Percentiles rank a stretch among this genome's conserved stretches.
Evolutionary conservation across 805 yeast genomes (phyloP).

Genomic region (Lipomyces mesembrius): DNA sequence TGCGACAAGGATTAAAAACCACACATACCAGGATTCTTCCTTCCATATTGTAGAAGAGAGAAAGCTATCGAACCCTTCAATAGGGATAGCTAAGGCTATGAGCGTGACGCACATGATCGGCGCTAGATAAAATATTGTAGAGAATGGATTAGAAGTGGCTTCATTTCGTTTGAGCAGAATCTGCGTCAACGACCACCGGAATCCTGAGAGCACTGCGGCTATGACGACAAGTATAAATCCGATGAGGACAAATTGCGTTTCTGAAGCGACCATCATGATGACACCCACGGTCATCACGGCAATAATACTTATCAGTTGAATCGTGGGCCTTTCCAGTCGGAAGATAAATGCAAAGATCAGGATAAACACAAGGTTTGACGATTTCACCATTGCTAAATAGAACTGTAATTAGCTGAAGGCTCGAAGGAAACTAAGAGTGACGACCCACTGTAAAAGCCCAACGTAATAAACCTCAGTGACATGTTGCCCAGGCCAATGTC

Average conservation of each 20-base stretch:
- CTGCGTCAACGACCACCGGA: conserved; percentile 96
- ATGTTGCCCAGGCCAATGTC: conserved; percentile 93
- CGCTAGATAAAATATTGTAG: conserved; percentile 80
- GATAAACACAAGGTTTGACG: conserved; percentile 86
- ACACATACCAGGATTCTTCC: conserved; percentile 58
- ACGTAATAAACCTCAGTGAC: conserved; percentile 75
- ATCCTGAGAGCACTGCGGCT: conserved; percentile 82
- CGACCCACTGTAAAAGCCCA: conserved; percentile 72
- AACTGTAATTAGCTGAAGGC: neutral
- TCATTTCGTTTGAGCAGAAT: conserved; percentile 66
- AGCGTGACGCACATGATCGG: conserved; percentile 79
- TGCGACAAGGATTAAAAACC: conserved; percentile 63
- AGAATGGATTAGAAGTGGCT: conserved; percentile 67
- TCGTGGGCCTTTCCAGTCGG: conserved; percentile 72
- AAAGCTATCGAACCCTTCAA: conserved; percentile 71
- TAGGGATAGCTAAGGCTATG: conserved; percentile 61
- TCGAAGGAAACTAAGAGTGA: conserved; percentile 2
- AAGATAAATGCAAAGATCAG: conserved; percentile 84
- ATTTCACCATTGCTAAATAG: conserved; percentile 67
- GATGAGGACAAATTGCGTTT: conserved; percentile 42
- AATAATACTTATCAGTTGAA: conserved; percentile 72
- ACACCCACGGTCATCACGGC: conserved; percentile 82
- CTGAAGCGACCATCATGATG: conserved; percentile 71
- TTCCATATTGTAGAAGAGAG: conserved; percentile 64
- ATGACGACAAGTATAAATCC: conserved; percentile 78